Conservation (phyloP, 2,329 filamentous ascomycete species). For the Dactylonectria macrodidyma region DNA sequence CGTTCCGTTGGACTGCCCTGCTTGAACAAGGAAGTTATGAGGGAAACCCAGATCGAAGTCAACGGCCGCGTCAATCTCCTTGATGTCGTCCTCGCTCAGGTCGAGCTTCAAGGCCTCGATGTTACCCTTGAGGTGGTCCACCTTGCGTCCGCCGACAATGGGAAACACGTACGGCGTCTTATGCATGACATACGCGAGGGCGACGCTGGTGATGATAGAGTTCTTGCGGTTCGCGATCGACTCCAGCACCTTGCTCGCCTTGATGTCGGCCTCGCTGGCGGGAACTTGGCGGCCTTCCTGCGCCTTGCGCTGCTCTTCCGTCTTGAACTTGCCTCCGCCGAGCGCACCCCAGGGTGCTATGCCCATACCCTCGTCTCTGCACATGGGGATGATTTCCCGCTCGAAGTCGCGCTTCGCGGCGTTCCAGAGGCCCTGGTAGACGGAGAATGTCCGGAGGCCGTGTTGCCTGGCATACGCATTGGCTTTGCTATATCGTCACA, state of each 20-base stretch:
- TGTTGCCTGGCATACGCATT: conserved; percentile 80
- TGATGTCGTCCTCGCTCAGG: conserved; percentile 73
- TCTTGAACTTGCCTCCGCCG: conserved; percentile 64
- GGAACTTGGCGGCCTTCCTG: conserved; percentile 55
- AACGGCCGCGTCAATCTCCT: conserved; percentile 74
- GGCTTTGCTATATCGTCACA: conserved; percentile 62
- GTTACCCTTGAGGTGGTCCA: conserved; percentile 79
- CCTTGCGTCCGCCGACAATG: conserved; percentile 78
- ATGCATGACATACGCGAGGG: conserved; percentile 81
- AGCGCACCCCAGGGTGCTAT: conserved; percentile 72
- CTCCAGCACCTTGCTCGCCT: conserved; percentile 62
- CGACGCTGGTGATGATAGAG: conserved; percentile 65
- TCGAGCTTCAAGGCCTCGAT: conserved; percentile 76
- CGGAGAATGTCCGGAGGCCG: conserved; percentile 77
- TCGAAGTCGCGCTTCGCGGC: conserved; percentile 58
- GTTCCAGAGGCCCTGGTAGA: conserved; percentile 62
- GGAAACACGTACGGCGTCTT: conserved; percentile 83
- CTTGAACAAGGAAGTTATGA: conserved; percentile 68
- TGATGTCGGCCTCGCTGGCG: conserved; percentile 68
- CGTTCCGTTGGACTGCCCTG: conserved; percentile 54
- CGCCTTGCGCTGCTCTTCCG: conserved; percentile 52
- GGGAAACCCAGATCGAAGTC: conserved; percentile 80
- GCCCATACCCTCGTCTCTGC: conserved; percentile 62
- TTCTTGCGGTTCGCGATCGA: conserved; percentile 63
- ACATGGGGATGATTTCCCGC: conserved; percentile 62